These are phyloP conservation scores for Eremochloa ophiuroides DNA, from an alignment of 176 grass and related monocot genomes.

Conservation along the genomic window DNA sequence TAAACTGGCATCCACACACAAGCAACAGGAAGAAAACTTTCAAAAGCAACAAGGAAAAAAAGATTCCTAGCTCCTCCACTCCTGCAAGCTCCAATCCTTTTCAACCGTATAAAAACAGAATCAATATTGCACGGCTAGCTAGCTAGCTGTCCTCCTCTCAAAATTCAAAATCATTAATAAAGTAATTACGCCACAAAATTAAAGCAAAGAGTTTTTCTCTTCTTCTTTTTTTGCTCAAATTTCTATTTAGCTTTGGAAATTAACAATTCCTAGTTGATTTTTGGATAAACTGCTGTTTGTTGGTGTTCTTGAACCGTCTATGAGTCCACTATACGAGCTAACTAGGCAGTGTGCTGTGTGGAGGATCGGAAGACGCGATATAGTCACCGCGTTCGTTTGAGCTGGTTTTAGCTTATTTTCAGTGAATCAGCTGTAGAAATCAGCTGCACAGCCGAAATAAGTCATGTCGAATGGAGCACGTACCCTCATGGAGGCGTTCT, in stretches of 20 bases:
- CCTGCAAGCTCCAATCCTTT: background rate
- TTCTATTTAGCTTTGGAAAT: no score
- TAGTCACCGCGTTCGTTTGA: no score
- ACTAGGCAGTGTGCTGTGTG: no score
- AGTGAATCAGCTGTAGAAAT: no score
- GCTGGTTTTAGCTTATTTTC: no score
- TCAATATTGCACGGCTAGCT: background rate
- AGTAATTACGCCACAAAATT: background rate
- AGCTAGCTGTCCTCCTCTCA: background rate
- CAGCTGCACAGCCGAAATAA: no score
- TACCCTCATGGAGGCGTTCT: constrained; percentile 51
- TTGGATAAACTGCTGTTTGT: background rate
- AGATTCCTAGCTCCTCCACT: background rate
- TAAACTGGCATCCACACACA: constrained; percentile 36
- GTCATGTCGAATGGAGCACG: no score
- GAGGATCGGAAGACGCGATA: no score
- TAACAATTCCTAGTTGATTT: background rate
- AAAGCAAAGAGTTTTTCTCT: background rate
- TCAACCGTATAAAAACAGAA: background rate
- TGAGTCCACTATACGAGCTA: no score
- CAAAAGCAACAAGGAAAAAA: constrained; percentile 12
- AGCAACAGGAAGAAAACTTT: constrained; percentile 12
- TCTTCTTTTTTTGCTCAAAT: background rate
- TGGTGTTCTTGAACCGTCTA: no score
- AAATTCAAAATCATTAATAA: background rate